These are phyloP conservation scores for Ophiostoma fasciatum DNA, from an alignment of 2,329 filamentous ascomycete species.

Conservation along the genomic window DNA sequence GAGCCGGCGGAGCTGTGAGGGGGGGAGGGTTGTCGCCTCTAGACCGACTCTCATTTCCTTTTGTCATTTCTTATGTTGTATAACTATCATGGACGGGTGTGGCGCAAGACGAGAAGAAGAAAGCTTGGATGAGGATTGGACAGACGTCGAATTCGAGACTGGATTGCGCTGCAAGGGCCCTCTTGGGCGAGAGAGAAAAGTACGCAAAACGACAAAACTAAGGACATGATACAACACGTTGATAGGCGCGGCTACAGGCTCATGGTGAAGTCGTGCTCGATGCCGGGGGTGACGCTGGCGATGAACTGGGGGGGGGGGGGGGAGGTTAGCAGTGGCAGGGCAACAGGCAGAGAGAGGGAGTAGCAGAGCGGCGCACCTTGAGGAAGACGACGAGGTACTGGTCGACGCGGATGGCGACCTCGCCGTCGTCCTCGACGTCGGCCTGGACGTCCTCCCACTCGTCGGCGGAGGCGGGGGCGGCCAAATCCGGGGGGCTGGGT, in stretches of 20 bases:
- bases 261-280: slow-evolving; percentile 98
- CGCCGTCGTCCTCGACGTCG: slow-evolving; percentile 50
- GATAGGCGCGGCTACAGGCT: no score
- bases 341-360: slow-evolving; percentile 8
- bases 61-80: no score
- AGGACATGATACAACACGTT: no score
- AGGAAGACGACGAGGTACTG: slow-evolving; percentile 79
- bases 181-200: no score
- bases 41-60: no score
- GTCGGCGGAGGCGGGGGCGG: slow-evolving; percentile 55
- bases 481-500: slow-evolving; percentile 54
- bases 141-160: no score
- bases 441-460: slow-evolving; percentile 53
- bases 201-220: no score
- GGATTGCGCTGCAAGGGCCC: no score
- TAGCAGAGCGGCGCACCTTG: slow-evolving; percentile 44
- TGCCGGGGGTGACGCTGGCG: slow-evolving; percentile 84
- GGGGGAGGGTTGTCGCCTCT: no score
- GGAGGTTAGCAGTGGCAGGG: background rate
- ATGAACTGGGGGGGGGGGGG: slow-evolving; percentile 39
- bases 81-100: no score
- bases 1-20: background rate
- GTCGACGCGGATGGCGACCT: slow-evolving; percentile 73
- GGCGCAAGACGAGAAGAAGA: no score
- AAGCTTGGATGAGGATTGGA: no score